Evolutionary conservation across 441 rosid species (phyloP).

Genomic region (Populus trichocarpa): DNA sequence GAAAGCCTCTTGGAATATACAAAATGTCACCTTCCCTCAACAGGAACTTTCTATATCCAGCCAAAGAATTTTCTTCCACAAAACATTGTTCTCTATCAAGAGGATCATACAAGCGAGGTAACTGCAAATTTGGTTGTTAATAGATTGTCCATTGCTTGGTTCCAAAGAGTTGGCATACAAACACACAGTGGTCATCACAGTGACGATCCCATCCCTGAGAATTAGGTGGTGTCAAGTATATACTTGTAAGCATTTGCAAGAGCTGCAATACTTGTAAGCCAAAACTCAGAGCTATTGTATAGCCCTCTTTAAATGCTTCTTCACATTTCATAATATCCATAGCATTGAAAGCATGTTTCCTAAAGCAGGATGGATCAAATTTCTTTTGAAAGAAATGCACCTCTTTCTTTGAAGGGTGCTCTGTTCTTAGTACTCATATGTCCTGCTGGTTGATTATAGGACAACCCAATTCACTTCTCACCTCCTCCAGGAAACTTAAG

Average conservation of each 20-base stretch:
- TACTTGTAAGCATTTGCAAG: slow-evolving; percentile 47
- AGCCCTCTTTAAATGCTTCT: slow-evolving; percentile 51
- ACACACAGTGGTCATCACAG: slow-evolving; percentile 60
- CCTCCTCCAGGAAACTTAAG: slow-evolving; percentile 43
- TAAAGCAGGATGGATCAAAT: slow-evolving; percentile 19
- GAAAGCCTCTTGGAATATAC: slow-evolving; percentile 63
- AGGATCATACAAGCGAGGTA: slow-evolving; percentile 55
- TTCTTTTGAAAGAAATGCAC: slow-evolving; percentile 39
- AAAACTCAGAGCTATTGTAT: slow-evolving; percentile 61
- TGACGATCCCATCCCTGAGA: slow-evolving; percentile 63
- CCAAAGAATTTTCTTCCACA: slow-evolving; percentile 20
- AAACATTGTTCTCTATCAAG: slow-evolving; percentile 23
- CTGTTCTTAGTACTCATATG: slow-evolving; percentile 45
- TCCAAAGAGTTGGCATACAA: slow-evolving; percentile 62
- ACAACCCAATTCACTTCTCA: slow-evolving; percentile 45
- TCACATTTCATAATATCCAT: slow-evolving; percentile 45
- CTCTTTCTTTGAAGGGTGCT: slow-evolving; percentile 39
- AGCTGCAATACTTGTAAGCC: slow-evolving; percentile 40
- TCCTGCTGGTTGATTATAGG: slow-evolving; percentile 57
- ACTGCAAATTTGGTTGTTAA: slow-evolving; percentile 30
- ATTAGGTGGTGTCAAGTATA: slow-evolving; percentile 59
- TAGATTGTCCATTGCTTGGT: slow-evolving; percentile 47
- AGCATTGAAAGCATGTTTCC: slow-evolving; percentile 22
- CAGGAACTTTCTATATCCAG: slow-evolving; percentile 24
- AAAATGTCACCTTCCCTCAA: slow-evolving; percentile 57